Evolutionary conservation across 176 grass and related monocot genomes (phyloP).

Genomic region (Puya raimondii): DNA sequence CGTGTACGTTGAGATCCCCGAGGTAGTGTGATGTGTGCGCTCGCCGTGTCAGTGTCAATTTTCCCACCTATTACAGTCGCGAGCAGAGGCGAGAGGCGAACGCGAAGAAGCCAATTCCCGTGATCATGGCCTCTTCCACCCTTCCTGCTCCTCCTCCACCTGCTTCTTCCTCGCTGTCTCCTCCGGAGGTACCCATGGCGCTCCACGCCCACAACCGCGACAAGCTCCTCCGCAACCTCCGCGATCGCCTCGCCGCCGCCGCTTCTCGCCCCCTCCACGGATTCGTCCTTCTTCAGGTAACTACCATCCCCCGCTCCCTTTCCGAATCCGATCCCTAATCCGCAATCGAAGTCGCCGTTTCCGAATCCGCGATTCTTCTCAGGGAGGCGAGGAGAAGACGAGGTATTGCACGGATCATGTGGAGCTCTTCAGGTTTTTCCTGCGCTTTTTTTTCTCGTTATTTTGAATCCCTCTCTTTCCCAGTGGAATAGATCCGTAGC

Average conservation of each 20-base stretch:
- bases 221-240: slow-evolving; percentile 51
- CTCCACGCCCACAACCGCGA: slow-evolving; percentile 68
- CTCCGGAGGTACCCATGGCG: slow-evolving; percentile 61
- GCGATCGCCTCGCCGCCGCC: slow-evolving; percentile 36
- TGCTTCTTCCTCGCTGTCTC: slow-evolving; percentile 30
- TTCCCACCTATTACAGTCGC: too few relatives aligned
- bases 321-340: not conserved
- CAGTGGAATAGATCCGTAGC: not conserved
- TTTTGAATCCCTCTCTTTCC: too few relatives aligned
- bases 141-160: not conserved
- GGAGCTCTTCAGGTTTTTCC: slow-evolving; percentile 57
- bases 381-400: slow-evolving; percentile 65
- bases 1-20: too few relatives aligned
- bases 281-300: slow-evolving; percentile 70
- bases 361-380: not conserved
- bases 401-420: slow-evolving; percentile 73
- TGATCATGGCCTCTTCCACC: slow-evolving; percentile 30
- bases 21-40: too few relatives aligned
- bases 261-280: slow-evolving; percentile 34
- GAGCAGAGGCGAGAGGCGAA: not conserved
- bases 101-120: not conserved
- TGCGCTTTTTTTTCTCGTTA: too few relatives aligned
- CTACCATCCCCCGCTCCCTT: not conserved
- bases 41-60: too few relatives aligned
- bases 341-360: not conserved